phyloP scores from a whole-genome alignment of 176 grass and related monocot genomes.

The Carex parvula region DNA sequence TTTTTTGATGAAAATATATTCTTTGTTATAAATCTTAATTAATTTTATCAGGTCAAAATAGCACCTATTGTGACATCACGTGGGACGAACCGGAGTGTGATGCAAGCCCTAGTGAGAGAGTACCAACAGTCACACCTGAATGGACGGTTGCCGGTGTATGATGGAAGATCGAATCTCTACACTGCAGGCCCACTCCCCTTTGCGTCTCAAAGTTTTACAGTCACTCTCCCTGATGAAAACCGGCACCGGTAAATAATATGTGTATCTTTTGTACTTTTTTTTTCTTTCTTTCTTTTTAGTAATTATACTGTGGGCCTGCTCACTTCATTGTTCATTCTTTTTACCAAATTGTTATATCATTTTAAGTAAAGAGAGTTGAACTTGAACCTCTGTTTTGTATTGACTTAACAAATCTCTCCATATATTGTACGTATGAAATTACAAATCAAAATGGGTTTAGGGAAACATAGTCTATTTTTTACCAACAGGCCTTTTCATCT shows the following conservation, averaged over 20 bases:
- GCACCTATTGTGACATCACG: constrained; percentile 28
- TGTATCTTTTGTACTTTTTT: not conserved
- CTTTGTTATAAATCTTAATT: not conserved
- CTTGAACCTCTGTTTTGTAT: too few relatives aligned
- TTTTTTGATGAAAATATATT: not conserved
- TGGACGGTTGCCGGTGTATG: constrained; percentile 41
- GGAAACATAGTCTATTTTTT: not conserved
- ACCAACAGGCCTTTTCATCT: not conserved
- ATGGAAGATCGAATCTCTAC: constrained; percentile 52
- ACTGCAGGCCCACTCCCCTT: constrained; percentile 54
- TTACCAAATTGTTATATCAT: not conserved
- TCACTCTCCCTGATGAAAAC: constrained; percentile 23
- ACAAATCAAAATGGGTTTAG: too few relatives aligned
- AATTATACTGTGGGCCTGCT: not conserved
- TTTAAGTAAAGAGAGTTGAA: too few relatives aligned
- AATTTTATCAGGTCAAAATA: constrained; percentile 43
- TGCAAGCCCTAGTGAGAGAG: constrained; percentile 35
- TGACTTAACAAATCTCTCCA: too few relatives aligned
- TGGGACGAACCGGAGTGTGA: constrained; percentile 29
- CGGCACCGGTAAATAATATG: not conserved
- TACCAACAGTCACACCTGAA: constrained; percentile 33
- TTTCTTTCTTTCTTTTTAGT: not conserved
- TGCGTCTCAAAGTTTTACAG: constrained; percentile 32
- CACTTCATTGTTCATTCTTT: not conserved
- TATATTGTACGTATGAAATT: too few relatives aligned